A percentile compares a stretch with the other conserved stretches of the same genome.
Conservation (phyloP, 2,329 filamentous ascomycete species). For the Sarocladium strictum region DNA sequence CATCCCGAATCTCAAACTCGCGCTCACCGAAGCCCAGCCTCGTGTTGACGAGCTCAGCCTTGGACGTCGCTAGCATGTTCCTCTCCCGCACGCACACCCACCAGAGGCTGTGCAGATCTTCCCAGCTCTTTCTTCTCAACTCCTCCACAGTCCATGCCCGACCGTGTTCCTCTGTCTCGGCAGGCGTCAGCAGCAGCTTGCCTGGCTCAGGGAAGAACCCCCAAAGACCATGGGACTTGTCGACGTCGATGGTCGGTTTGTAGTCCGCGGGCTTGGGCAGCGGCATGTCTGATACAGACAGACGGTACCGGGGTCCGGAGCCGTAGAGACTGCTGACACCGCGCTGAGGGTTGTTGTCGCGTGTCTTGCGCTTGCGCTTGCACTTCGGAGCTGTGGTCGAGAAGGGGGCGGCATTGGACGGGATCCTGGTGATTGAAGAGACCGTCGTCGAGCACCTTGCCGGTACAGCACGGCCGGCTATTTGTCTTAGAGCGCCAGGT, state of each 20-base stretch:
- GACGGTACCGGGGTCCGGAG: slow-evolving; percentile 67
- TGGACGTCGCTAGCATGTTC: slow-evolving; percentile 80
- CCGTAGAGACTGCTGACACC: slow-evolving; percentile 77
- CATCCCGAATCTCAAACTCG: slow-evolving; percentile 59
- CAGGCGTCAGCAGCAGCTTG: slow-evolving; percentile 64
- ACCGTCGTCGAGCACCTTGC: neutral
- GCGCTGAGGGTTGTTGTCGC: slow-evolving; percentile 71
- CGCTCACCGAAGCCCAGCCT: slow-evolving; percentile 67
- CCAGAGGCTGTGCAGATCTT: slow-evolving; percentile 88
- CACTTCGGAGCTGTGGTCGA: slow-evolving; percentile 49
- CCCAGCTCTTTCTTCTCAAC: slow-evolving; percentile 83
- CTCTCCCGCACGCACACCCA: slow-evolving; percentile 90
- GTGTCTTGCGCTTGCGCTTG: slow-evolving; percentile 36
- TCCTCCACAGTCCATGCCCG: slow-evolving; percentile 81
- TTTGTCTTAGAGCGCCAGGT: neutral
- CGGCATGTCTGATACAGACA: slow-evolving; percentile 66
- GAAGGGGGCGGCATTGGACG: slow-evolving; percentile 30
- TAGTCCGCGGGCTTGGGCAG: slow-evolving; percentile 68
- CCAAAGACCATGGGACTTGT: slow-evolving; percentile 82
- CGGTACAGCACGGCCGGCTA: neutral
- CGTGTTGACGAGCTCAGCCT: slow-evolving; percentile 59
- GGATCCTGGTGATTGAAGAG: slow-evolving; percentile 8
- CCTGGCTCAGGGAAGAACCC: slow-evolving; percentile 76
- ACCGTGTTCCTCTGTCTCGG: slow-evolving; percentile 66
- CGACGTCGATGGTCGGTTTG: slow-evolving; percentile 51